phyloP scores from a whole-genome alignment of 441 rosid species.

The Erodium texanum region DNA sequence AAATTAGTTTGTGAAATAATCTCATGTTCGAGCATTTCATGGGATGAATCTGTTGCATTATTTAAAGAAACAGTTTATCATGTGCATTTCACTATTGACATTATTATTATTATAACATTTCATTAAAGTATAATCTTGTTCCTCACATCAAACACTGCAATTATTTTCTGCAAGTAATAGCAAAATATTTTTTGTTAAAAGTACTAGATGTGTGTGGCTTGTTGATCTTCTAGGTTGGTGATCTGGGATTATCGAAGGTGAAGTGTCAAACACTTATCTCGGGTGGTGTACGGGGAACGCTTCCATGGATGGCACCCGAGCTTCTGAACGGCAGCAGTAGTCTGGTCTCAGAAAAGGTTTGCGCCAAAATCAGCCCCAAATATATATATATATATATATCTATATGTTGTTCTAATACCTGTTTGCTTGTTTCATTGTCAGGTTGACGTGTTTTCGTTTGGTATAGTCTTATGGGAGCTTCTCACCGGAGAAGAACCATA shows the following conservation, averaged over 20 bases:
- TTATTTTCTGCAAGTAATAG: no score
- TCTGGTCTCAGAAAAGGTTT: constrained; percentile 60
- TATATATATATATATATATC: background rate
- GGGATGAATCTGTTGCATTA: background rate
- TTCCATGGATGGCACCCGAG: no score
- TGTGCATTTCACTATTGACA: background rate
- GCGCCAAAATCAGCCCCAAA: background rate
- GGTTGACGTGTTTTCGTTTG: constrained; percentile 68
- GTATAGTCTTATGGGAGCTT: constrained; percentile 66
- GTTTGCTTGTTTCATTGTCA: constrained; percentile 8
- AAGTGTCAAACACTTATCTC: constrained; percentile 63
- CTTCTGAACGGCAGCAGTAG: constrained; percentile 46
- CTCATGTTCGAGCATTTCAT: background rate
- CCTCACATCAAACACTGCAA: no score
- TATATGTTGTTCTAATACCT: background rate
- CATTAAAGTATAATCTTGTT: no score
- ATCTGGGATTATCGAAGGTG: constrained; percentile 62
- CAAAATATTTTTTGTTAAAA: no score
- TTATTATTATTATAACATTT: no score
- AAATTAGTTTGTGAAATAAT: background rate
- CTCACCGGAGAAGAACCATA: constrained; percentile 67
- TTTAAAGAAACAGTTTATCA: background rate
- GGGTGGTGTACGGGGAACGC: constrained; percentile 64
- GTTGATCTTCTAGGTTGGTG: constrained; percentile 39
- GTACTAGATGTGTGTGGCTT: no score